A percentile compares a stretch with the other conserved stretches of the same genome.
phyloP scores from a whole-genome alignment of 495 filamentous ascomycete species.

The Lophiostoma macrostomum region DNA sequence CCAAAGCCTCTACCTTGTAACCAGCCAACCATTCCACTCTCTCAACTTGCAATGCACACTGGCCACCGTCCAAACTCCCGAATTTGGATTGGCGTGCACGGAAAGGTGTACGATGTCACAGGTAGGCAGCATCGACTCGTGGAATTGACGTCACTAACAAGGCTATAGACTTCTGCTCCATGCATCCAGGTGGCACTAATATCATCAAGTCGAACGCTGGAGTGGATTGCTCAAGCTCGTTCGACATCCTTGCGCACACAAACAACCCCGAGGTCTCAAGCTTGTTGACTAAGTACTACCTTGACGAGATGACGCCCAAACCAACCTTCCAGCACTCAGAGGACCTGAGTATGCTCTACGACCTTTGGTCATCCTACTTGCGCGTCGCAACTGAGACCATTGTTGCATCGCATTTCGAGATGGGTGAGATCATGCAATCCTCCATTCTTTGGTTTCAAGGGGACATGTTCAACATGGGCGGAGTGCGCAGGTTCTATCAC shows the following conservation, averaged over 20 bases:
- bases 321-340: constrained; percentile 42
- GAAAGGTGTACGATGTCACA: constrained; percentile 50
- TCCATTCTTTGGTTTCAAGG: constrained; percentile 48
- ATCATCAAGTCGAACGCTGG: constrained; percentile 52
- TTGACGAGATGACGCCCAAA: constrained; percentile 49
- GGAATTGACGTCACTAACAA: too few relatives aligned
- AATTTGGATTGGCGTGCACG: constrained; percentile 53
- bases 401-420: constrained; percentile 50
- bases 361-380: constrained; percentile 48
- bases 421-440: constrained; percentile 48
- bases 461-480: constrained; percentile 45
- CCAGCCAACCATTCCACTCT: constrained; percentile 47
- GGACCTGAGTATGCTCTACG: constrained; percentile 44
- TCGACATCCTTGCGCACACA: constrained; percentile 52
- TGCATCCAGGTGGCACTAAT: constrained; percentile 50
- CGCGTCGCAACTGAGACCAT: constrained; percentile 49
- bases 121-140: too few relatives aligned
- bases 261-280: constrained; percentile 51
- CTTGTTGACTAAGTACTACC: constrained; percentile 51
- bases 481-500: constrained; percentile 49
- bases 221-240: constrained; percentile 50
- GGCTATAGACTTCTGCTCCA: constrained; percentile 49
- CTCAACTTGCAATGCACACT: constrained; percentile 49
- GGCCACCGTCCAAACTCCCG: constrained; percentile 48
- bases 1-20: constrained; percentile 51